These are phyloP conservation scores for Candida schatavii DNA, from an alignment of 805 yeast species.

Conservation along the genomic window DNA sequence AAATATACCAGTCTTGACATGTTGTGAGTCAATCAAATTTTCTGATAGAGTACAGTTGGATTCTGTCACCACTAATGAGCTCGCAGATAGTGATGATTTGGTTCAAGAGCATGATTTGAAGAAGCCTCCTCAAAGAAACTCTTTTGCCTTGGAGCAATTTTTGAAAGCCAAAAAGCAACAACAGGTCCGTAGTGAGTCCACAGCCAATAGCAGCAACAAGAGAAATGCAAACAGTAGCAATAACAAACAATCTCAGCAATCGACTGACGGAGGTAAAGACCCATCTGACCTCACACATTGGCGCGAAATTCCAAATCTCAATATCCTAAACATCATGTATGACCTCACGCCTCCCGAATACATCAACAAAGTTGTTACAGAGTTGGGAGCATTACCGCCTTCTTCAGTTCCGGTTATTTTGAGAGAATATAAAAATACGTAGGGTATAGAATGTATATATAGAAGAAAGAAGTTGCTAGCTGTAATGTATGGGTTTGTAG, in stretches of 20 bases:
- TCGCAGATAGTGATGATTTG: slow-evolving; percentile 76
- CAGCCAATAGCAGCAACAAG: slow-evolving; percentile 7
- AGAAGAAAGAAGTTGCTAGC: neutral
- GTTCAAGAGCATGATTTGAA: slow-evolving; percentile 46
- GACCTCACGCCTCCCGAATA: slow-evolving; percentile 93
- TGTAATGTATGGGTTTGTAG: too few species aligned
- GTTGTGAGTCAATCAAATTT: slow-evolving; percentile 93
- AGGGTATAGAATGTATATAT: slow-evolving; percentile 1
- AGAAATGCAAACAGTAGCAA: neutral
- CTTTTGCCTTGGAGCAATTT: slow-evolving; percentile 66
- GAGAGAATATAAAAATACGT: slow-evolving; percentile 75
- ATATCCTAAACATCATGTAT: slow-evolving; percentile 80
- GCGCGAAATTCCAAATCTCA: slow-evolving; percentile 61
- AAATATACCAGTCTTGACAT: slow-evolving; percentile 90
- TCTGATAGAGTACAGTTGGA: slow-evolving; percentile 94
- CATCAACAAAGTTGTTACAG: slow-evolving; percentile 93
- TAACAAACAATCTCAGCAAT: slow-evolving; percentile 9
- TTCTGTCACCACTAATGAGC: slow-evolving; percentile 90
- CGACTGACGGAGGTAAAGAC: slow-evolving; percentile 10
- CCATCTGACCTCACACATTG: slow-evolving; percentile 48
- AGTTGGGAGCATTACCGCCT: slow-evolving; percentile 94
- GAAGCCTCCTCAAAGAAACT: slow-evolving; percentile 54
- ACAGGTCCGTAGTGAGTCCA: slow-evolving; percentile 19
- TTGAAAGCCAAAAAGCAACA: slow-evolving; percentile 40
- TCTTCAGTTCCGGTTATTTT: slow-evolving; percentile 97